A percentile compares a stretch with the other conserved stretches of the same genome.
Conservation (phyloP, 2,329 filamentous ascomycete genomes). For the Blastomyces silverae region DNA sequence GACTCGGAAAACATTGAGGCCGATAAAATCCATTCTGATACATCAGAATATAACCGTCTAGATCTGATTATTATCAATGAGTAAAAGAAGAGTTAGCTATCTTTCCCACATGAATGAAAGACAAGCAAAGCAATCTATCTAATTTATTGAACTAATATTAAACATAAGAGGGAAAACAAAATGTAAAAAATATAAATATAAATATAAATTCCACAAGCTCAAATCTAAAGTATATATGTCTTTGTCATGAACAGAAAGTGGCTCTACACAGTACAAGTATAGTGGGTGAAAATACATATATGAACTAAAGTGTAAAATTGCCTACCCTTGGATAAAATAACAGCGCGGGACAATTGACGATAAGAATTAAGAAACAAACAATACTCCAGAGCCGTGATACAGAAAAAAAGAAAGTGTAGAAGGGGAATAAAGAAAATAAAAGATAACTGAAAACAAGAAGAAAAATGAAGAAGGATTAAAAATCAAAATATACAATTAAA, state of each 20-base stretch:
- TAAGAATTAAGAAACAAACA: not conserved
- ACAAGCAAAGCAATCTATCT: too few species aligned
- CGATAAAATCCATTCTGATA: too few species aligned
- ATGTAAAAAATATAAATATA: not conserved
- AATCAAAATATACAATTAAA: conserved; percentile 1
- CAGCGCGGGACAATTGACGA: not conserved
- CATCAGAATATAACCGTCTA: too few species aligned
- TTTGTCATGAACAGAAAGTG: not conserved
- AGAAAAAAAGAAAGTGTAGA: not conserved
- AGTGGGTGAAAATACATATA: not conserved
- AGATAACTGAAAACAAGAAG: not conserved
- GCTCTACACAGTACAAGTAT: not conserved
- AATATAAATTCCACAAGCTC: not conserved
- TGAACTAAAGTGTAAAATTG: not conserved
- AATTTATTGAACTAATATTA: too few species aligned
- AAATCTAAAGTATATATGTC: not conserved
- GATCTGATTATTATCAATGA: too few species aligned
- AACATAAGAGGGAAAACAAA: too few species aligned
- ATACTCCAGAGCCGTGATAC: not conserved
- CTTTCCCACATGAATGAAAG: too few species aligned
- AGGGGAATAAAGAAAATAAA: not conserved
- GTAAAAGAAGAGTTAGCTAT: too few species aligned
- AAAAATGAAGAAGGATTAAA: not conserved
- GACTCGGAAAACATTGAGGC: too few species aligned
- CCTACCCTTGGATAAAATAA: not conserved